Evolutionary conservation across 1,284 basidiomycete species (phyloP).

Genomic region (Ganoderma multipileum): DNA sequence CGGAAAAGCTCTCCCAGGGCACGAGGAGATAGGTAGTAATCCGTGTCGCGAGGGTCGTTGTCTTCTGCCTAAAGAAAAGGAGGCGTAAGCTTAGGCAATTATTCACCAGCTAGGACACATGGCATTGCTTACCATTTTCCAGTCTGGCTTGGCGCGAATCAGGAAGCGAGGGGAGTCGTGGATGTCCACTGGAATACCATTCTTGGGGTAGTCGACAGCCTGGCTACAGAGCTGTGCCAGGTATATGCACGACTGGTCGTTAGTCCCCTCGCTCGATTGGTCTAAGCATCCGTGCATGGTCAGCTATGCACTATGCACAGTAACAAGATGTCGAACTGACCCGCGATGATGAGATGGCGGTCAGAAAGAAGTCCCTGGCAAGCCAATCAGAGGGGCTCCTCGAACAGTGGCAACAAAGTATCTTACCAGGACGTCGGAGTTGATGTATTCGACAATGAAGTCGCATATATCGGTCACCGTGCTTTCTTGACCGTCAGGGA

Average conservation of each 20-base stretch:
- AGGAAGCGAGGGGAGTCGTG: slow-evolving; percentile 52
- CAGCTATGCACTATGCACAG: neutral
- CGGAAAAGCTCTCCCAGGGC: slow-evolving; percentile 76
- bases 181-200: slow-evolving; percentile 69
- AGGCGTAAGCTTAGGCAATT: neutral
- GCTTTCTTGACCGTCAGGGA: slow-evolving; percentile 59
- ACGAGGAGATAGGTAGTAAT: slow-evolving; percentile 73
- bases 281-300: slow-evolving; percentile 47
- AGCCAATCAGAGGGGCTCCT: neutral
- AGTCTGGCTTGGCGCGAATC: slow-evolving; percentile 77
- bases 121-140: slow-evolving; percentile 52
- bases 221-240: slow-evolving; percentile 71
- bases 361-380: slow-evolving; percentile 69
- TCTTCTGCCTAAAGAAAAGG: slow-evolving; percentile 59
- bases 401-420: neutral
- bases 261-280: slow-evolving; percentile 71
- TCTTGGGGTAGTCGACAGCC: slow-evolving; percentile 80
- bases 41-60: slow-evolving; percentile 57
- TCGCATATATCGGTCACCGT: slow-evolving; percentile 80
- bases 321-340: slow-evolving; percentile 44
- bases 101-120: neutral
- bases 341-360: slow-evolving; percentile 77
- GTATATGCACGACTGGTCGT: slow-evolving; percentile 65
- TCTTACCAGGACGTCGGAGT: slow-evolving; percentile 74
- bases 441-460: slow-evolving; percentile 85